Evolutionary conservation across 78 protist species (phyloP), one percentile per base, ranked within the genome.

Genomic region (Bodo saltans): DNA sequence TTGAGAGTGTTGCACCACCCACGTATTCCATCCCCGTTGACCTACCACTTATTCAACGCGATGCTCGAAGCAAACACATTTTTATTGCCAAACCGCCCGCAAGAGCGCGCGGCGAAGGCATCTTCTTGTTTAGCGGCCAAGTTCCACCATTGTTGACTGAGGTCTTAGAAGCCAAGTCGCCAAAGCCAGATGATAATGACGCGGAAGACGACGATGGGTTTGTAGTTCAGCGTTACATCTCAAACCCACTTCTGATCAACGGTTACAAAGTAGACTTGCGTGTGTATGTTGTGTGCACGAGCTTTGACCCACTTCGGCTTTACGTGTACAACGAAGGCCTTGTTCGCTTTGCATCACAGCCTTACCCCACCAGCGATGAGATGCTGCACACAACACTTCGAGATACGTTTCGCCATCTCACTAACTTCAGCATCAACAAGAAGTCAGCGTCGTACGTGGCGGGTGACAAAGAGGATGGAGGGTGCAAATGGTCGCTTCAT

Each of bases 201-300:
- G n/a, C n/a, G n/a, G n/a, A n/a, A n/a, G n/a, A n/a, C n/a, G n/a
- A n/a, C n/a, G n/a, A n/a, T n/a, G n/a, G n/a, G n/a, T n/a, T n/a
- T 8, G 72, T 86, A 69, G 88, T 84, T 26, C 53, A 69, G 0
- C 42, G 81, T 30, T 93, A 93, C 83, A 32, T 93, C 33, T 26
- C n/a, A 52, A 72, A 89, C 37, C 96, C 96, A 1, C 70, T 83
- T 2, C 88, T 93, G 53, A 82, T 93, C 34, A 86, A 89, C 37
- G 92, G 92, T 1, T 84, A 71, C 85, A 93, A 93, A 87, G 87
- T 89, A 67, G 97, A 94, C 72, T 78, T 94, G 47, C 91, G 97
- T 25, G 11, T 94, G 70, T 94, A 94, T 74, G 94, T 84, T 0
- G 70, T 86, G 8, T 87, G 90, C 42, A 74, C 91, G 1, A 30